Conservation (phyloP, 805 yeast species). For the Pichia kluyveri region DNA sequence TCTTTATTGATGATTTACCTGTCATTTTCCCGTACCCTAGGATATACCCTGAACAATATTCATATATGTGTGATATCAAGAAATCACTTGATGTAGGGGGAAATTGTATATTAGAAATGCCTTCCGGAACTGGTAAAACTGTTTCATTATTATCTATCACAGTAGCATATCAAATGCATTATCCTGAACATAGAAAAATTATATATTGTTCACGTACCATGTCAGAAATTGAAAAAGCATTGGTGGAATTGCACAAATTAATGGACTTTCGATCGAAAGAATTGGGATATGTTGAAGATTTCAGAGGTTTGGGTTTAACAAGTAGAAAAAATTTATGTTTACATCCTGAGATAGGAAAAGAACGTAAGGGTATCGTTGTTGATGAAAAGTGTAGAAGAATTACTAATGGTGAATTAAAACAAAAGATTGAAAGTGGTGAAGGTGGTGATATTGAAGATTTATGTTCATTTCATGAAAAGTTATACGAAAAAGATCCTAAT, state of each 20-base stretch:
- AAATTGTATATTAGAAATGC: slow-evolving; percentile 95
- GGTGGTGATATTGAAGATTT: slow-evolving; percentile 43
- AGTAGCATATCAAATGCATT: slow-evolving; percentile 87
- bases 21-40: slow-evolving; percentile 93
- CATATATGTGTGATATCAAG: slow-evolving; percentile 94
- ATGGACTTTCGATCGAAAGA: slow-evolving; percentile 83
- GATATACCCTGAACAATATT: slow-evolving; percentile 97
- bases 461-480: slow-evolving; percentile 87
- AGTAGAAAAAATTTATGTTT: slow-evolving; percentile 90
- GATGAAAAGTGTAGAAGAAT: slow-evolving; percentile 94
- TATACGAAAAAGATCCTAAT: slow-evolving; percentile 80
- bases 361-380: slow-evolving; percentile 83
- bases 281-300: slow-evolving; percentile 81
- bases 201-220: slow-evolving; percentile 98
- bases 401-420: slow-evolving; percentile 84
- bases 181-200: slow-evolving; percentile 89
- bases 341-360: slow-evolving; percentile 81
- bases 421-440: slow-evolving; percentile 50
- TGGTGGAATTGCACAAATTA: slow-evolving; percentile 78
- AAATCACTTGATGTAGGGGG: slow-evolving; percentile 94
- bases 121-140: slow-evolving; percentile 98
- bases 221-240: slow-evolving; percentile 97
- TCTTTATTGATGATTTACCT: slow-evolving; percentile 91
- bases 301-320: slow-evolving; percentile 88
- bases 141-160: slow-evolving; percentile 85